Percentiles rank a stretch among this genome's conserved stretches.
phyloP scores from a whole-genome alignment of 371 early-diverging fungal genomes.

The Massospora cicadina region DNA sequence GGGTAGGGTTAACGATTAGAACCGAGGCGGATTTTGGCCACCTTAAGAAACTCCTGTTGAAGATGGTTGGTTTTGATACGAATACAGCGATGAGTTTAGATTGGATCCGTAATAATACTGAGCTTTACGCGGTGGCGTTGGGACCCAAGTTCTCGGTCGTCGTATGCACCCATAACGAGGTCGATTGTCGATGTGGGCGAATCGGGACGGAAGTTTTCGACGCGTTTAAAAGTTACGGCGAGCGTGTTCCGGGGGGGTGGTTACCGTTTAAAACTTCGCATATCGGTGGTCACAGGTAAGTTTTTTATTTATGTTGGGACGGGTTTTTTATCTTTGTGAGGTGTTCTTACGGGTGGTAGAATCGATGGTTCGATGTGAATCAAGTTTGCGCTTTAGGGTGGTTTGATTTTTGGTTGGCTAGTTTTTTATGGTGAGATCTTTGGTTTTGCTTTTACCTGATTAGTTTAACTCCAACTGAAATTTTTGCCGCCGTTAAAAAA shows the following conservation, averaged over 20 bases:
- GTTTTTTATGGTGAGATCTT: neutral
- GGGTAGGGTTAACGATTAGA: neutral
- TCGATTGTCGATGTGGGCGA: constrained; percentile 8
- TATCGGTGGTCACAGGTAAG: constrained; percentile 12
- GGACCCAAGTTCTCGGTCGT: neutral
- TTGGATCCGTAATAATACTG: neutral
- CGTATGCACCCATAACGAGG: constrained; percentile 11
- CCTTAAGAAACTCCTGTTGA: neutral
- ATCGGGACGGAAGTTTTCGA: constrained; percentile 1
- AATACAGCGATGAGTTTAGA: neutral
- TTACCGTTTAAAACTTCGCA: constrained; percentile 2
- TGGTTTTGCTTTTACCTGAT: neutral
- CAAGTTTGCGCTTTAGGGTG: neutral
- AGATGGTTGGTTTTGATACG: neutral
- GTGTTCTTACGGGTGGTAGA: neutral
- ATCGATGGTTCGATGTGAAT: neutral
- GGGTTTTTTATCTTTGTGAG: neutral
- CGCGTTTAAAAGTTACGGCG: neutral
- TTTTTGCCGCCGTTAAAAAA: too few species aligned
- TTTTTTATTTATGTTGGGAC: neutral
- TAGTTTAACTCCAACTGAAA: neutral
- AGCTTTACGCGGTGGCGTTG: neutral
- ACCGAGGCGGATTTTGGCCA: neutral
- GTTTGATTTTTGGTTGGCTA: neutral
- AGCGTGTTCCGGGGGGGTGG: neutral